Evolutionary conservation across 2,329 filamentous ascomycete species (phyloP).

Genomic region (Penicillium sp.): DNA sequence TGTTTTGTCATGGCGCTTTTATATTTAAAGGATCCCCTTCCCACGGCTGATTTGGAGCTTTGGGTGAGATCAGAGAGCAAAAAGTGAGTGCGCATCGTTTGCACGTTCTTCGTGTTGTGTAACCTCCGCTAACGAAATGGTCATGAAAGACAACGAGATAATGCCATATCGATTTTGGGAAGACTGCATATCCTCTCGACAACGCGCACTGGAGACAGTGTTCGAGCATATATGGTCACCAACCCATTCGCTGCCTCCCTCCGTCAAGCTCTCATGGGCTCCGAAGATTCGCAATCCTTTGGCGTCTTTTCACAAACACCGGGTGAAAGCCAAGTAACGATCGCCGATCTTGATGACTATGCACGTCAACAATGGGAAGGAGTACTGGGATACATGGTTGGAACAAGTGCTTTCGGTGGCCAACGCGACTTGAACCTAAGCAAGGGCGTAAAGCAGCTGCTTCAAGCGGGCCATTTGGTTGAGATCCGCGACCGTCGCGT

Average conservation of each 20-base stretch:
- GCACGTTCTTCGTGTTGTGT: not conserved
- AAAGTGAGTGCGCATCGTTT: constrained; percentile 45
- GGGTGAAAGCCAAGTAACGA: constrained; percentile 65
- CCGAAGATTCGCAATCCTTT: constrained; percentile 84
- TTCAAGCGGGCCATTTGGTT: constrained; percentile 81
- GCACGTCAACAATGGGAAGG: constrained; percentile 92
- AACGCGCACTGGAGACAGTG: constrained; percentile 62
- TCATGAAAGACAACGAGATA: constrained; percentile 71
- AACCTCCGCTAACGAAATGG: not conserved
- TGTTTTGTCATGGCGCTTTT: constrained; percentile 94
- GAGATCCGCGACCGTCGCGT: constrained; percentile 61
- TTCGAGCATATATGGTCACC: constrained; percentile 75
- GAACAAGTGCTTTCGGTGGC: constrained; percentile 53
- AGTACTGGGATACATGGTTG: constrained; percentile 92
- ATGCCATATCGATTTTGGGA: constrained; percentile 78
- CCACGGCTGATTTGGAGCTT: constrained; percentile 77
- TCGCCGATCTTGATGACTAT: constrained; percentile 79
- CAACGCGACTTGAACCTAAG: constrained; percentile 62
- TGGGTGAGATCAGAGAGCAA: constrained; percentile 77
- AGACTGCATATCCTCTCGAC: constrained; percentile 84
- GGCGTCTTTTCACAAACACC: constrained; percentile 77
- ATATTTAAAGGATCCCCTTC: constrained; percentile 82
- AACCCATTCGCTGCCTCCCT: constrained; percentile 82
- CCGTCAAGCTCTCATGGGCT: constrained; percentile 83
- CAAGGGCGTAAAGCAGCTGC: constrained; percentile 79